Conservation (phyloP, 768 basidiomycete genomes). For the Russula brevipes region DNA sequence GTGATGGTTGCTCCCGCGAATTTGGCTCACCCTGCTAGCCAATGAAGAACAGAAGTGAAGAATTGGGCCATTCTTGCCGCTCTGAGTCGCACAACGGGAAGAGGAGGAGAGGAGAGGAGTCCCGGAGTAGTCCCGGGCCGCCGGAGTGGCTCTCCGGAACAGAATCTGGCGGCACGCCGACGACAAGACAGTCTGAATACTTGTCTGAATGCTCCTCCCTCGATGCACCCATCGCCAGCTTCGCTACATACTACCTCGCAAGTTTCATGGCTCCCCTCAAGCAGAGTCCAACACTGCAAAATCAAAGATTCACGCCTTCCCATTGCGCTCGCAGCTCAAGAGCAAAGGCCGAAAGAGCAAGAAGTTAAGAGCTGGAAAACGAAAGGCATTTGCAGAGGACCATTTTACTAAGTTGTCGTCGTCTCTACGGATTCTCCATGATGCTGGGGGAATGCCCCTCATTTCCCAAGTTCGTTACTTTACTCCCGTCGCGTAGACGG, state of each 20-base stretch:
- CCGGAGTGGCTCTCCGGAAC: background rate
- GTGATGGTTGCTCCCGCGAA: background rate
- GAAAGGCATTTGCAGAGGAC: background rate
- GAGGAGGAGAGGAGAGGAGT: background rate
- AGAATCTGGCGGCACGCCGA: no score
- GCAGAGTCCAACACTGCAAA: background rate
- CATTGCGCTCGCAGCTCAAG: background rate
- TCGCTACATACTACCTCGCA: background rate
- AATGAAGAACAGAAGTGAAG: slow-evolving; percentile 45
- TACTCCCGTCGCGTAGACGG: slow-evolving; percentile 27
- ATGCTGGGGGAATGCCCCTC: background rate
- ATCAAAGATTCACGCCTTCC: background rate
- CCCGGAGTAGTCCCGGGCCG: background rate
- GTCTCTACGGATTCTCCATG: background rate
- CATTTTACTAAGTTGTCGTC: background rate
- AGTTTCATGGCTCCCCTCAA: background rate
- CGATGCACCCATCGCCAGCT: slow-evolving; percentile 4
- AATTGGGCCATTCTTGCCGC: slow-evolving; percentile 13
- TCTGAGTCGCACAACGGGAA: background rate
- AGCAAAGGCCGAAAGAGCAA: background rate
- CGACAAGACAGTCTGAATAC: background rate
- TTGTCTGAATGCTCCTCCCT: slow-evolving; percentile 9
- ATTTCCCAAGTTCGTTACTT: background rate
- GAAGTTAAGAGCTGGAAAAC: background rate
- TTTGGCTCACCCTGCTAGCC: slow-evolving; percentile 46